A percentile compares a stretch with the other conserved stretches of the same genome.
Evolutionary conservation across 2,329 filamentous ascomycete species (phyloP).

Genomic region (Diplocarpon rosae): DNA sequence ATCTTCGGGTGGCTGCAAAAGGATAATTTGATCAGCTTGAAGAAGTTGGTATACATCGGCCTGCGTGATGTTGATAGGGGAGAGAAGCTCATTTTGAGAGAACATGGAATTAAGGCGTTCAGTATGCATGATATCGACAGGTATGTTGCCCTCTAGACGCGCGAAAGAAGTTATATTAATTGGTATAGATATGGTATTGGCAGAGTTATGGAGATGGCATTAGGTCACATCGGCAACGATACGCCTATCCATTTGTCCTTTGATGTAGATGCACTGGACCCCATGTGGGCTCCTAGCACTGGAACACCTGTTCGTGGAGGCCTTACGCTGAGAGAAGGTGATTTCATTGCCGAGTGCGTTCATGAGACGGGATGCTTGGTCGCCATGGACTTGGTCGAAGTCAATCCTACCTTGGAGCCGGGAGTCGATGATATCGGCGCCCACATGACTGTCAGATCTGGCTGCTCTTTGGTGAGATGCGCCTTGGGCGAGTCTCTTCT

Average conservation of each 20-base stretch:
- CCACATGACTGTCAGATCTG: conserved; percentile 77
- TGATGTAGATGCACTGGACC: conserved; percentile 92
- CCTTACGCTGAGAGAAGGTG: conserved; percentile 85
- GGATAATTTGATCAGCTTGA: conserved; percentile 56
- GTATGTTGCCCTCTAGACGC: conserved; percentile 34
- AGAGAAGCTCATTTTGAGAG: conserved; percentile 84
- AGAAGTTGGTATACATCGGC: conserved; percentile 94
- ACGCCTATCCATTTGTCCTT: conserved; percentile 96
- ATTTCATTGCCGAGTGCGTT: conserved; percentile 87
- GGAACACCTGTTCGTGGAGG: conserved; percentile 91
- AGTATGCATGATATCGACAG: conserved; percentile 97
- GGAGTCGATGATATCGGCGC: conserved; percentile 49
- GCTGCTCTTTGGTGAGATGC: conserved; percentile 83
- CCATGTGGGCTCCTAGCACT: conserved; percentile 91
- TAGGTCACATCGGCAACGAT: conserved; percentile 86
- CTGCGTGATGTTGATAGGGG: conserved; percentile 84
- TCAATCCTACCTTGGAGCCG: conserved; percentile 61
- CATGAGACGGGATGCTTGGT: conserved; percentile 70
- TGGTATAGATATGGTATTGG: conserved; percentile 72
- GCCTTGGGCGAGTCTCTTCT: conserved; percentile 85
- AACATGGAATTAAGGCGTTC: conserved; percentile 89
- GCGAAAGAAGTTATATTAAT: no score
- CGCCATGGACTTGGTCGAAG: conserved; percentile 73
- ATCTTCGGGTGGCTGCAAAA: conserved; percentile 83
- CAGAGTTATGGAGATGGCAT: conserved; percentile 94